A percentile compares a stretch with the other conserved stretches of the same genome.
Conservation (phyloP, 2,329 filamentous ascomycete species). For the Aspergillus arachidicola region DNA sequence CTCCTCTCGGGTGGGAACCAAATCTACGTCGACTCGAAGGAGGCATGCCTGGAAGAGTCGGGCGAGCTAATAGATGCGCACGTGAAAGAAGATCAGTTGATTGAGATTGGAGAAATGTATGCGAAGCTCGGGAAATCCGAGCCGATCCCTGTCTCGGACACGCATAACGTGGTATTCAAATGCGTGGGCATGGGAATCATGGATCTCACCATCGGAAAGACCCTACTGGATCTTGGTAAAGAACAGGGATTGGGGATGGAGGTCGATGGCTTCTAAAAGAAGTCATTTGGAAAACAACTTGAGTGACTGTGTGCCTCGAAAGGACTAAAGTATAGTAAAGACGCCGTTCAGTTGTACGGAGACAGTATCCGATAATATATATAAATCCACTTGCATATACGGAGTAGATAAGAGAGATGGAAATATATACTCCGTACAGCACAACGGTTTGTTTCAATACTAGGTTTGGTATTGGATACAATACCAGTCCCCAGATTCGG, state of each 20-base stretch:
- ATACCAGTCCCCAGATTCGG: background rate
- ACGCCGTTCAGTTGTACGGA: background rate
- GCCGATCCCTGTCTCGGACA: constrained; percentile 28
- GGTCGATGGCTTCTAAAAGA: constrained; percentile 40
- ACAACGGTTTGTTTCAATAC: background rate
- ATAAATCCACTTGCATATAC: background rate
- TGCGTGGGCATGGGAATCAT: constrained; percentile 56
- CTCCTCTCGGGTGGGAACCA: constrained; percentile 61
- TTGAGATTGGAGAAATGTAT: constrained; percentile 48
- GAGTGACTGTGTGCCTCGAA: background rate
- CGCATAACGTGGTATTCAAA: constrained; percentile 52
- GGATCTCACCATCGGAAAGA: constrained; percentile 51
- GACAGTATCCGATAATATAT: background rate
- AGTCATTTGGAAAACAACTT: background rate
- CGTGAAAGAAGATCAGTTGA: constrained; percentile 39
- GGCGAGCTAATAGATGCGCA: constrained; percentile 50
- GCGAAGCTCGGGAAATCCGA: constrained; percentile 18
- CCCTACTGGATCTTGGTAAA: constrained; percentile 41
- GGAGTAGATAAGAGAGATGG: background rate
- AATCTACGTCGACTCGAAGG: constrained; percentile 65
- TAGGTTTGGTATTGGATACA: background rate
- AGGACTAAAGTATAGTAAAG: background rate
- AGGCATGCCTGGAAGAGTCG: constrained; percentile 50
- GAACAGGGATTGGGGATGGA: constrained; percentile 35
- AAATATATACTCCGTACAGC: background rate